These are phyloP conservation scores for Coemansia sp. DNA, from an alignment of 192 early-diverging fungal species.

Conservation along the genomic window DNA sequence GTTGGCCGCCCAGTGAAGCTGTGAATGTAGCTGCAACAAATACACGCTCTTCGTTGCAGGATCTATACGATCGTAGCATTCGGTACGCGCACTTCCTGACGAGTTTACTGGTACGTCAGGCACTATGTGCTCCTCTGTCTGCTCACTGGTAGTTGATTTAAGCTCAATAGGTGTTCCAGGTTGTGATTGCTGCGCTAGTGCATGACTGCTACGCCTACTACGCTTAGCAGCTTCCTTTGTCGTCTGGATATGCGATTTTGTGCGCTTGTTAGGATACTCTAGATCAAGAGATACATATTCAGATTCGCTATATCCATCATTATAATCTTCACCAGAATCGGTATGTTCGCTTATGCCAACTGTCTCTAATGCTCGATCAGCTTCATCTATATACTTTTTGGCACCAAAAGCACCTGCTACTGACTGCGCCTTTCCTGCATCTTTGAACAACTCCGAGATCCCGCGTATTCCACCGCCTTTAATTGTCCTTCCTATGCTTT, in stretches of 20 bases:
- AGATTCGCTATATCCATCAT: background rate
- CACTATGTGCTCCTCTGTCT: background rate
- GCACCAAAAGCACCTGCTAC: background rate
- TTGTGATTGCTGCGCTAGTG: slow-evolving; percentile 15
- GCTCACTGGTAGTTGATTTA: background rate
- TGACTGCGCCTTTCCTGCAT: background rate
- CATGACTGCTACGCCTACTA: slow-evolving; percentile 23
- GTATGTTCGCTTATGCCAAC: background rate
- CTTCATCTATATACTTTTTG: background rate
- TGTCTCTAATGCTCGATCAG: background rate
- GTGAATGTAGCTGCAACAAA: slow-evolving; percentile 56
- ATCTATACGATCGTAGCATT: slow-evolving; percentile 74
- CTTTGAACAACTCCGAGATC: background rate
- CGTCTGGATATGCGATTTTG: slow-evolving; percentile 2
- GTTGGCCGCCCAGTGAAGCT: slow-evolving; percentile 53
- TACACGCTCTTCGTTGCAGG: slow-evolving; percentile 67
- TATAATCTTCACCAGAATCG: background rate
- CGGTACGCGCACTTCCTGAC: slow-evolving; percentile 81
- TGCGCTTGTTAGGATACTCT: slow-evolving; percentile 2
- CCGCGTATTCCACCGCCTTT: background rate
- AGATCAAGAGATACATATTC: background rate
- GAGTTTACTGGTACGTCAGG: slow-evolving; percentile 50
- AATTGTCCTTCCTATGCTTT: background rate
- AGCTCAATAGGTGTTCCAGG: slow-evolving; percentile 24
- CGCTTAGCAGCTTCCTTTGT: slow-evolving; percentile 8